Percentiles rank a stretch among this genome's conserved stretches.
Conservation (phyloP, 371 early-diverging fungal genomes). For the Actinomucor elegans region DNA sequence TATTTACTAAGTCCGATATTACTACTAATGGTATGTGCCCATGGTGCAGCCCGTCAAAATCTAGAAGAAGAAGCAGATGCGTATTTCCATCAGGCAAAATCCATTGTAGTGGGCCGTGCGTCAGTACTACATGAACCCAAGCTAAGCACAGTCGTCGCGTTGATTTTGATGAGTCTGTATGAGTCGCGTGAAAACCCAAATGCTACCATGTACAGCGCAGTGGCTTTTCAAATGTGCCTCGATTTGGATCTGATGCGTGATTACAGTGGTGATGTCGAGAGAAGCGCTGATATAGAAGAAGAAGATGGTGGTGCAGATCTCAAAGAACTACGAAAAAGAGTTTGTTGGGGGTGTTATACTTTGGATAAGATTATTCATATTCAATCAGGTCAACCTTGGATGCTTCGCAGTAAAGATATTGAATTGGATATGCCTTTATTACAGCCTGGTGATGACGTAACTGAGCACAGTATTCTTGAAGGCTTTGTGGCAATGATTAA, state of each 20-base stretch:
- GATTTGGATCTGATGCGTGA: constrained; percentile 24
- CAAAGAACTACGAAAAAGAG: constrained; percentile 21
- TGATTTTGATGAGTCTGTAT: constrained; percentile 25
- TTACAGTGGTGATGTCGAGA: constrained; percentile 12
- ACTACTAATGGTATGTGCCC: constrained; percentile 28
- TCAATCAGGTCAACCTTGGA: constrained; percentile 27
- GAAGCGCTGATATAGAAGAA: not conserved
- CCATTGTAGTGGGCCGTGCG: too few species aligned
- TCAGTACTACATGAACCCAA: constrained; percentile 7
- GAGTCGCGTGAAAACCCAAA: constrained; percentile 11
- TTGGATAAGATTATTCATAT: constrained; percentile 29
- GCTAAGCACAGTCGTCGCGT: constrained; percentile 26
- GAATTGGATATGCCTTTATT: constrained; percentile 30
- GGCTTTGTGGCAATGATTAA: constrained; percentile 27
- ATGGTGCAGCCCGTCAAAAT: constrained; percentile 26
- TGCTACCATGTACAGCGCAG: constrained; percentile 20
- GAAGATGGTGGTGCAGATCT: constrained; percentile 9
- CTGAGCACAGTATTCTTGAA: constrained; percentile 27
- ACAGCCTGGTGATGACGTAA: constrained; percentile 29
- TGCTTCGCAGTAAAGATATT: constrained; percentile 23
- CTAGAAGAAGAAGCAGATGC: constrained; percentile 21
- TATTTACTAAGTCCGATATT: constrained; percentile 13
- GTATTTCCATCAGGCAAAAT: constrained; percentile 31
- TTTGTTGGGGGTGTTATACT: constrained; percentile 36
- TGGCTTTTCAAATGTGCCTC: constrained; percentile 36